Conservation (phyloP, 495 filamentous ascomycete genomes). For the Aspergillus taichungensis region DNA sequence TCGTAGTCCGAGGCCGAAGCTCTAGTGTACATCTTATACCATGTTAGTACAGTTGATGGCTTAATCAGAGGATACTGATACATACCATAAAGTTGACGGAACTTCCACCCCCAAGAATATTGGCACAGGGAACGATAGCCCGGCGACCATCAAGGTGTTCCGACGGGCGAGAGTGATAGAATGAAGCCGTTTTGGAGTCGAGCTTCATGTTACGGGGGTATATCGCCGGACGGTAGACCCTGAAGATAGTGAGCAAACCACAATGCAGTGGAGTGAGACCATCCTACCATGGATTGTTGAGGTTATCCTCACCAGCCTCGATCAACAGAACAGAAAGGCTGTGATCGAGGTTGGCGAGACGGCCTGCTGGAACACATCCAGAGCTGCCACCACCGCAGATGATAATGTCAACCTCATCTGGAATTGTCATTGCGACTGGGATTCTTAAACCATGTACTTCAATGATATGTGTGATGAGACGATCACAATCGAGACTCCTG, state of each 20-base stretch:
- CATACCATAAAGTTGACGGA: constrained; percentile 75
- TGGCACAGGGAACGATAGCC: constrained; percentile 71
- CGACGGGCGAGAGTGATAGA: constrained; percentile 71
- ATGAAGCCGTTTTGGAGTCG: constrained; percentile 78
- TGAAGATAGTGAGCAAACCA: constrained; percentile 5
- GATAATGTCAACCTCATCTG: constrained; percentile 75
- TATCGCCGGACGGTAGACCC: constrained; percentile 67
- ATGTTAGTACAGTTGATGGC: constrained; percentile 1
- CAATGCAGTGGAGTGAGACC: not conserved
- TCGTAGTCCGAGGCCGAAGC: constrained; percentile 79
- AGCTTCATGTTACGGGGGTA: constrained; percentile 75
- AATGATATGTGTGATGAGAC: no score
- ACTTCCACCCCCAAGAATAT: constrained; percentile 69
- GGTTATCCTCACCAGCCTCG: constrained; percentile 69
- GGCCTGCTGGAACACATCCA: constrained; percentile 70
- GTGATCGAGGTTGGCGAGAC: constrained; percentile 70
- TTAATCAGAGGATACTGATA: not conserved
- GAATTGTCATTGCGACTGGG: constrained; percentile 22
- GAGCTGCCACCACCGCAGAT: constrained; percentile 67
- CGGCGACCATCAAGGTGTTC: constrained; percentile 62
- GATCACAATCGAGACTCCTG: no score
- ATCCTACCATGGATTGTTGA: constrained; percentile 66
- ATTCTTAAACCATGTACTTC: no score
- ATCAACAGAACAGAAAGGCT: constrained; percentile 74
- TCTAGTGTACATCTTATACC: constrained; percentile 66